Percentiles rank a stretch among this genome's conserved stretches.
Conservation (phyloP, 495 filamentous ascomycete species). For the Penicillium samsonianum region DNA sequence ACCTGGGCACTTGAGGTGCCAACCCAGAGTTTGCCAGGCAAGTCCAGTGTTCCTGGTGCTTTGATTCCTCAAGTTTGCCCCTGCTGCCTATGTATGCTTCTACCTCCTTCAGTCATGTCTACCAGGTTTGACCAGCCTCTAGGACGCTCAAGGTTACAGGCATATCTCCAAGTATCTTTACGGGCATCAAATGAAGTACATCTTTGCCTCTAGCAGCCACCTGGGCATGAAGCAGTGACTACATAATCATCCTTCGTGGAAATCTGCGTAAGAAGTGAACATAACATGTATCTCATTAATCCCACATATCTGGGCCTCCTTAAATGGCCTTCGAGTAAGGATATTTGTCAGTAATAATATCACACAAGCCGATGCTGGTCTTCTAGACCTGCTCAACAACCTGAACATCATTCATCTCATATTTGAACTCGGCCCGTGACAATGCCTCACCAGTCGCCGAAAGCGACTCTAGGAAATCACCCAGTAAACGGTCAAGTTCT, state of each 20-base stretch:
- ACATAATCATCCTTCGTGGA: not conserved
- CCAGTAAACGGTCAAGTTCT: slow-evolving; percentile 44
- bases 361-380: not conserved
- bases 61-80: not conserved
- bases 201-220: not conserved
- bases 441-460: slow-evolving; percentile 39
- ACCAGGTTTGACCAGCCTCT: no score
- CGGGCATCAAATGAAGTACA: not conserved
- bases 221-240: no score
- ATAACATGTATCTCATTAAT: not conserved
- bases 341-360: not conserved
- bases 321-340: not conserved
- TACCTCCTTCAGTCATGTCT: not conserved
- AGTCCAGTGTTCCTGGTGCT: not conserved
- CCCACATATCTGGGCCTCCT: not conserved
- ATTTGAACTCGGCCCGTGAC: slow-evolving; percentile 18
- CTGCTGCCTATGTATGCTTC: not conserved
- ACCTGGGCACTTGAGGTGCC: not conserved
- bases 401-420: slow-evolving; percentile 12
- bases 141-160: not conserved
- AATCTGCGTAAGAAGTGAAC: not conserved
- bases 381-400: slow-evolving; percentile 16
- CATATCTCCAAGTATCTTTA: not conserved
- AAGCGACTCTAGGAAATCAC: slow-evolving; percentile 42
- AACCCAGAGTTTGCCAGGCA: not conserved